phyloP scores from a whole-genome alignment of 495 filamentous ascomycete species.

The Podospora appendiculata region DNA sequence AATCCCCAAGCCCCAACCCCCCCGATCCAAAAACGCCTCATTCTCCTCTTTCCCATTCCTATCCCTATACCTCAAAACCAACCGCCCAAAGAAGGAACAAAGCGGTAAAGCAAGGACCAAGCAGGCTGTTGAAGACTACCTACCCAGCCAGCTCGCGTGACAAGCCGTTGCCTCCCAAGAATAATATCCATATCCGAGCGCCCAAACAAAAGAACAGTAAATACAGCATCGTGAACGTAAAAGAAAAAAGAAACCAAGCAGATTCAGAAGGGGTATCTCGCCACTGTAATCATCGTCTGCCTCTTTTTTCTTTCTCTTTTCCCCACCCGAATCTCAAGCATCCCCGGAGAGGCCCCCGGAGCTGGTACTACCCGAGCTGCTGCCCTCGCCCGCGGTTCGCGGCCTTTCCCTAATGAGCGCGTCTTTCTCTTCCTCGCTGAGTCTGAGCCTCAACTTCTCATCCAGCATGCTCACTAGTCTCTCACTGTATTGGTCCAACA shows the following conservation, averaged over 20 bases:
- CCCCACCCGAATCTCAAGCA: not conserved
- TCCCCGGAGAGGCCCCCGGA: not conserved
- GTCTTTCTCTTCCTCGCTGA: conserved; percentile 21
- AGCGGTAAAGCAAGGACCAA: too few species aligned
- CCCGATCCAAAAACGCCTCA: too few species aligned
- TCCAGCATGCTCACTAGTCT: conserved; percentile 62
- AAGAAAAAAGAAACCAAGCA: not conserved
- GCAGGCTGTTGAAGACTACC: too few species aligned
- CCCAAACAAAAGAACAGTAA: not conserved
- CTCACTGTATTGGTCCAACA: conserved; percentile 68
- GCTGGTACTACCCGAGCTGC: not conserved
- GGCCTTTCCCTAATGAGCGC: conserved; percentile 15
- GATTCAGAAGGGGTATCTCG: not conserved
- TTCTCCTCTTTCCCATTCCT: too few species aligned
- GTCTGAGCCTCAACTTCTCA: conserved; percentile 49
- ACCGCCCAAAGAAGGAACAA: too few species aligned
- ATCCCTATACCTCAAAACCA: too few species aligned
- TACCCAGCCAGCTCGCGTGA: too few species aligned
- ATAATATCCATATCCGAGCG: not conserved
- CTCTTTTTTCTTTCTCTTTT: not conserved
- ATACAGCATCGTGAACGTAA: not conserved
- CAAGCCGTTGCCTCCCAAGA: too few species aligned
- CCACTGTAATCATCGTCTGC: not conserved
- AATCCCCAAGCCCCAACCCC: too few species aligned
- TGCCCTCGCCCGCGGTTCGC: conserved; percentile 18